These are phyloP conservation scores for Mortierella alpina DNA, from an alignment of 192 early-diverging fungal genomes.

Conservation along the genomic window DNA sequence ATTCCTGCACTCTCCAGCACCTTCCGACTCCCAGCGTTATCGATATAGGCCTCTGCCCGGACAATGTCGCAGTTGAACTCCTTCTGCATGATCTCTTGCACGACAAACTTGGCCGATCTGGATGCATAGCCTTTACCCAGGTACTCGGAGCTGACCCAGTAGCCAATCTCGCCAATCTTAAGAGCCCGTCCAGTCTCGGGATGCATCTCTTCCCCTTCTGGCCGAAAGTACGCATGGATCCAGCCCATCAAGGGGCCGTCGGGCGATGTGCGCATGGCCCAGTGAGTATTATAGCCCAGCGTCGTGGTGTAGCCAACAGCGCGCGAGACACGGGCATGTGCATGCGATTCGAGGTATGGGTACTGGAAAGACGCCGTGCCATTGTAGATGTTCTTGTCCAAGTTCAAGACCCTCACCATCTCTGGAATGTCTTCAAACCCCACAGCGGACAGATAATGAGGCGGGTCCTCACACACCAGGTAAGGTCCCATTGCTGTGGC, in stretches of 20 bases:
- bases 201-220: constrained; percentile 7
- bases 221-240: constrained; percentile 20
- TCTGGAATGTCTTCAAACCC: constrained; percentile 27
- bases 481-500: constrained; percentile 34
- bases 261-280: constrained; percentile 40
- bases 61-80: constrained; percentile 25
- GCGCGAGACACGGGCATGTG: constrained; percentile 18
- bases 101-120: constrained; percentile 14
- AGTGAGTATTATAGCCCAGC: constrained; percentile 25
- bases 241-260: constrained; percentile 39
- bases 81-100: constrained; percentile 30
- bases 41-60: constrained; percentile 7
- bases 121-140: constrained; percentile 19
- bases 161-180: constrained; percentile 25
- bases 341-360: constrained; percentile 31
- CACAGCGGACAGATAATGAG: constrained; percentile 38
- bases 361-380: constrained; percentile 38
- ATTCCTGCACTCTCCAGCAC: constrained; percentile 21
- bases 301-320: constrained; percentile 2
- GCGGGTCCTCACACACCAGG: constrained; percentile 14
- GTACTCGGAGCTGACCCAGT: constrained; percentile 42
- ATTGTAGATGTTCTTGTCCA: constrained; percentile 35
- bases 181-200: constrained; percentile 13
- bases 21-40: constrained; percentile 22
- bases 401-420: constrained; percentile 38